Evolutionary conservation across 306 rosid species (phyloP), one percentile per base, ranked within the genome.

Genomic region (Geum urbanum): DNA sequence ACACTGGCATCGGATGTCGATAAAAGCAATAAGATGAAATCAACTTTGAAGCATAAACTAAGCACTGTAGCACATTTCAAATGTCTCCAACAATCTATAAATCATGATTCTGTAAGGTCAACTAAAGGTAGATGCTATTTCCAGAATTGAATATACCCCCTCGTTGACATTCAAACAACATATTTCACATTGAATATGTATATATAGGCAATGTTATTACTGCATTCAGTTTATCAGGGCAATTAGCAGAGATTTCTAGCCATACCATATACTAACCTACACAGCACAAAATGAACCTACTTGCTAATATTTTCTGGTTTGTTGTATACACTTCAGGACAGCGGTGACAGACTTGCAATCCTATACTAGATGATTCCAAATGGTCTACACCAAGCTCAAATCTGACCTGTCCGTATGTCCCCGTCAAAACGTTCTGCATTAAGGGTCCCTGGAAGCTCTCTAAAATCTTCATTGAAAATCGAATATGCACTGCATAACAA

Each of bases 391-490:
- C 51, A 54, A 70, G 56, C 79, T 91, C 92, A 94, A 67, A 94
- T 73, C 79, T 88, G 99, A 69, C 96, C 99, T 24, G 96, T 81
- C 80, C 97, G 83, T 67, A 91, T 80, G 72, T 91, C 92, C 77
- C 97, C 82, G 75, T 94, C 96, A 44, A 94, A 72, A 55, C 87
- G 88, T 76, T 94, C 99, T 3, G 97, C 97, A 57, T 91, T 94
- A 2, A 88, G 86, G 13, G 96, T 91, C 62, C 97, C 92, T 0
- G 96, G 99, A 76, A 94, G 96, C 87, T 94, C 97, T 82, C 86
- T 86, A 64, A 91, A 94, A 80, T 86, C 92, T 88, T 94, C 97
- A 72, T 91, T 91, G 89, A 91, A 91, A 75, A 94, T 89, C 20
- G 97, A 94, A 81, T 94, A 94, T 39, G 97, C 97, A 80, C 97